phyloP scores from a whole-genome alignment of 495 filamentous ascomycete species.

The Annulohypoxylon nitens region DNA sequence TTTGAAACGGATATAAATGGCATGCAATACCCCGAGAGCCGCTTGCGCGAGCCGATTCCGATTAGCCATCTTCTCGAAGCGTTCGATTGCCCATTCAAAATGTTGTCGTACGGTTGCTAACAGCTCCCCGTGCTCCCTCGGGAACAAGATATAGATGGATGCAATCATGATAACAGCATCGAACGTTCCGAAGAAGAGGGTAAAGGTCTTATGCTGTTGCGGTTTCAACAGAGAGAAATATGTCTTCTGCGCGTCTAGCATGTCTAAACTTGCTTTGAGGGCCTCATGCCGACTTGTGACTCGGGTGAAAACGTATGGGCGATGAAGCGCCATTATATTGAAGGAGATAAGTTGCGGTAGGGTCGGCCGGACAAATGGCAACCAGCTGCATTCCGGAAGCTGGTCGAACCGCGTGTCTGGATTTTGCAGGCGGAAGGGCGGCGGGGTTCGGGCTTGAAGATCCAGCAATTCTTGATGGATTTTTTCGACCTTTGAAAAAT shows the following conservation, averaged over 20 bases:
- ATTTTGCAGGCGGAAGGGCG: constrained; percentile 65
- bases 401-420: constrained; percentile 68
- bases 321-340: constrained; percentile 71
- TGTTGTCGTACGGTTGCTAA: constrained; percentile 61
- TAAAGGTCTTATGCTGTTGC: constrained; percentile 67
- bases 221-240: constrained; percentile 64
- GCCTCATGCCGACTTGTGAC: constrained; percentile 63
- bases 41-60: constrained; percentile 65
- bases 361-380: constrained; percentile 61
- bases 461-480: constrained; percentile 65
- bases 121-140: constrained; percentile 59
- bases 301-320: constrained; percentile 73
- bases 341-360: constrained; percentile 64
- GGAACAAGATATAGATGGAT: constrained; percentile 69
- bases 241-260: constrained; percentile 66
- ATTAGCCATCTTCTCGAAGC: constrained; percentile 64
- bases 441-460: constrained; percentile 62
- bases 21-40: constrained; percentile 65
- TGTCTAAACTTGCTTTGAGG: constrained; percentile 66
- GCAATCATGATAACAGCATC: constrained; percentile 72
- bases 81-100: constrained; percentile 66
- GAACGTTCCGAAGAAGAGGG: constrained; percentile 70
- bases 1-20: constrained; percentile 60
- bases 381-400: constrained; percentile 64
- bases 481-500: constrained; percentile 66